Conservation (phyloP, 768 basidiomycete species). For the Cystofilobasidium ferigula region DNA sequence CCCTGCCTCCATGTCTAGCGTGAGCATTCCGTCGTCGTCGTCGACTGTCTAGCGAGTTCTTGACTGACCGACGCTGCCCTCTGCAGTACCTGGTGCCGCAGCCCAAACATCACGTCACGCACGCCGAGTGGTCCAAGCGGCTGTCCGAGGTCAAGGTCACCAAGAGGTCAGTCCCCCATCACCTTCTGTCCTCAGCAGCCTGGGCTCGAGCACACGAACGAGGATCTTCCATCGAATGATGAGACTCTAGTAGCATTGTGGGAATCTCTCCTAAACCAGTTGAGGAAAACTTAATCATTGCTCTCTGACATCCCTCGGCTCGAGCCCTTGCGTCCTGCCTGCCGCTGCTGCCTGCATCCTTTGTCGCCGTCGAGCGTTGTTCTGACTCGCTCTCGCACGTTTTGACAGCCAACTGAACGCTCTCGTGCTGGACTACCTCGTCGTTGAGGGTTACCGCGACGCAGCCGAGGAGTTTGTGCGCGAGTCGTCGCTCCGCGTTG, state of each 20-base stretch:
- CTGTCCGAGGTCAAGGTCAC: conserved; percentile 14
- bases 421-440: conserved; percentile 92
- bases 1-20: neutral
- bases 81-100: neutral
- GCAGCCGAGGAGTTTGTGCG: conserved; percentile 89
- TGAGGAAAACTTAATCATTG: conserved; percentile 72
- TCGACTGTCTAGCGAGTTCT: neutral
- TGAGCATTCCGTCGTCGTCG: neutral
- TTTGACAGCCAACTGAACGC: conserved; percentile 79
- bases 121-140: conserved; percentile 14
- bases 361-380: conserved; percentile 10
- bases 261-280: conserved; percentile 94
- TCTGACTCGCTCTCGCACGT: conserved; percentile 22
- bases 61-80: neutral
- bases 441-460: conserved; percentile 92
- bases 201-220: too few species aligned
- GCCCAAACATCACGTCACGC: conserved; percentile 3
- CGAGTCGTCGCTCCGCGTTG: conserved; percentile 51
- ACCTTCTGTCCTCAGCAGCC: neutral
- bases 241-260: conserved; percentile 67
- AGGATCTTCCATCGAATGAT: conserved; percentile 30
- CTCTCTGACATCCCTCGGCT: conserved; percentile 33
- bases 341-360: neutral
- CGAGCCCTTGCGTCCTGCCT: neutral
- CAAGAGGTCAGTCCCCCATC: conserved; percentile 7